Evolutionary conservation across 2,329 filamentous ascomycete genomes (phyloP).

Genomic region (Arthrobotrys iridis): DNA sequence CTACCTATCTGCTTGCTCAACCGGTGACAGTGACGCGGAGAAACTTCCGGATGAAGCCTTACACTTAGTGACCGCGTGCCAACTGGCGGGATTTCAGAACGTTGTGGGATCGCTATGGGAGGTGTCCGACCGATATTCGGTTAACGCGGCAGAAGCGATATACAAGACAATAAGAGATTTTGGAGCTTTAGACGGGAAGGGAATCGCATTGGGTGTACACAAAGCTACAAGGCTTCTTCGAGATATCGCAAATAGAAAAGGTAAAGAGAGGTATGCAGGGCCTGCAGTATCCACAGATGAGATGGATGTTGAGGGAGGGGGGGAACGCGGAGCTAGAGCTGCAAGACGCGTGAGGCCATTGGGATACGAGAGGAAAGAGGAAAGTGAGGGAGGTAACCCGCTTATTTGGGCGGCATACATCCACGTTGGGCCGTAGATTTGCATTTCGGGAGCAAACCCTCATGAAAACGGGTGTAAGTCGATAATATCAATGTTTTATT

Average conservation of each 20-base stretch:
- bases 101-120: constrained; percentile 60
- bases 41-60: constrained; percentile 19
- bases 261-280: neutral
- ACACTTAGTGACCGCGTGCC: constrained; percentile 30
- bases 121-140: constrained; percentile 60
- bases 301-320: neutral
- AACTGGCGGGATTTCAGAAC: constrained; percentile 37
- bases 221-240: constrained; percentile 1
- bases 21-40: neutral
- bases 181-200: neutral
- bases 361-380: neutral
- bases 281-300: neutral
- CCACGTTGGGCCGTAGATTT: neutral
- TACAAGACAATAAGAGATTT: constrained; percentile 21
- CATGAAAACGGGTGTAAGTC: too few relatives aligned
- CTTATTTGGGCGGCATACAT: constrained; percentile 3
- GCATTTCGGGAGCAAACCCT: too few relatives aligned
- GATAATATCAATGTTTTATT: too few relatives aligned
- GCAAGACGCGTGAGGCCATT: neutral
- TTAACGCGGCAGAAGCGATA: constrained; percentile 54
- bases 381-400: neutral
- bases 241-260: neutral
- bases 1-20: constrained; percentile 37
- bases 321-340: neutral
- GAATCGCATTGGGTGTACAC: constrained; percentile 9